Conservation (phyloP, 1,284 basidiomycete genomes). For the Neonothopanus nambi region DNA sequence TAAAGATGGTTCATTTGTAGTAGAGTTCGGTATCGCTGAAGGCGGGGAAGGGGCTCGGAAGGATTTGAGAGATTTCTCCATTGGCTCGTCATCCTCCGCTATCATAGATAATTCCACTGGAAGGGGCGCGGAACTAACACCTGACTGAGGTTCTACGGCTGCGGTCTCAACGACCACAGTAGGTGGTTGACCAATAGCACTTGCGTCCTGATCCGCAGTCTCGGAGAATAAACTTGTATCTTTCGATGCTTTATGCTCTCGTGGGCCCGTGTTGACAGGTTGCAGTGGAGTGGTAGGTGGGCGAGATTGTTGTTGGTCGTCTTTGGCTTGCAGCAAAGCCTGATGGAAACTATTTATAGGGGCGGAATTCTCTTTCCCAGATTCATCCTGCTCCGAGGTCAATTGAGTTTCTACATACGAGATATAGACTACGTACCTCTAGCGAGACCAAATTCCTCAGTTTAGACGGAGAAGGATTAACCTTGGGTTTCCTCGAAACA, state of each 20-base stretch:
- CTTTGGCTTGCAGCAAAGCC: slow-evolving; percentile 44
- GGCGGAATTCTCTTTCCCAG: slow-evolving; percentile 40
- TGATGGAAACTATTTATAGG: slow-evolving; percentile 53
- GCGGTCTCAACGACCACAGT: not conserved
- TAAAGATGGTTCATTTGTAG: not conserved
- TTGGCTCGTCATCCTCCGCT: slow-evolving; percentile 65
- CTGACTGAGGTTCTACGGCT: not conserved
- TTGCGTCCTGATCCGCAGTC: not conserved
- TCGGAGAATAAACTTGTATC: not conserved
- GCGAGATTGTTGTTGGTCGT: slow-evolving; percentile 14
- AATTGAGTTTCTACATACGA: not conserved
- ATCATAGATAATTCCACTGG: slow-evolving; percentile 60
- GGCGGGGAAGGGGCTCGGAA: slow-evolving; percentile 15
- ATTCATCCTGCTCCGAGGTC: slow-evolving; percentile 29
- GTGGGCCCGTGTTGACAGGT: not conserved
- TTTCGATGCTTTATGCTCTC: not conserved
- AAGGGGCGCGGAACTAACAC: not conserved
- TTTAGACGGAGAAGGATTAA: slow-evolving; percentile 38
- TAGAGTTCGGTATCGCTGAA: not conserved
- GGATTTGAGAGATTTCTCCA: slow-evolving; percentile 38
- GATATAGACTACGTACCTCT: slow-evolving; percentile 40
- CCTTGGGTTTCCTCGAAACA: slow-evolving; percentile 49
- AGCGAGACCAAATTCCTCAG: slow-evolving; percentile 42
- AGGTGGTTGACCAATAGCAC: not conserved
- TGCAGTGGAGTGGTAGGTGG: not conserved